Base-by-base conservation (phyloP, 257 asterid genomes). In the Solanum ossicruentum region DNA sequence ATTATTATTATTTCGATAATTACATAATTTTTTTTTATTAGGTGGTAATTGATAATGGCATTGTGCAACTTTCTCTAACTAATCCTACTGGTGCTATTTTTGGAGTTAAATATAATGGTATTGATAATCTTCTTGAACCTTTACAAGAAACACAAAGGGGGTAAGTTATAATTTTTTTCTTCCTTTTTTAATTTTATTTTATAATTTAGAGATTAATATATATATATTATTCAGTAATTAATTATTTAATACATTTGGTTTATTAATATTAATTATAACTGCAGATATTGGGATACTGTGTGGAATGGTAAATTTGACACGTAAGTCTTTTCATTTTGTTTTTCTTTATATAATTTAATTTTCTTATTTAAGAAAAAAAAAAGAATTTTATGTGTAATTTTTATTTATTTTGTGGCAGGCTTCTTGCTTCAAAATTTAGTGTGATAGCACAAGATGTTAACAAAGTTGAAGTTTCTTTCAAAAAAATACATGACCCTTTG, bases 271-370 rank as follows among this genome's bases (percentile, higher is more conserved):
- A 23, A 69, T 56, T 56, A 56, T n/a, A 84, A 67, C 8, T 82
- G 57, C 71, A 89, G 91, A 83, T 87, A 89, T 52, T 89, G 91
- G 91, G 91, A 89, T 58, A 73, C 84, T 8, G 78, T 85, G 3
- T 87, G 91, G 91, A 79, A 51, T 28, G 72, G 84, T 70, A 32
- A 32, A 17, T 89, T 82, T 43, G 26, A 85, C 45, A 36, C 28
- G 91, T 89, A 85, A 83, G 89, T 45, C 54, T 21, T 10, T 51
- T 2, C 43, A 2, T 10, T 49, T 16, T 5, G 4, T 15, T 4
- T 18, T 12, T 13, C 7, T 2, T 51, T 5, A n/a, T 1, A 5
- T 39, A 47, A 20, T 51, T 5, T 58, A 3, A 3, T 58, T 60
- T 23, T 63, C 17, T n/a, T 43, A 10, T 17, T 32, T 32, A 32